phyloP scores from a whole-genome alignment of 805 yeast species.

The Metschnikowia picachoensis region DNA sequence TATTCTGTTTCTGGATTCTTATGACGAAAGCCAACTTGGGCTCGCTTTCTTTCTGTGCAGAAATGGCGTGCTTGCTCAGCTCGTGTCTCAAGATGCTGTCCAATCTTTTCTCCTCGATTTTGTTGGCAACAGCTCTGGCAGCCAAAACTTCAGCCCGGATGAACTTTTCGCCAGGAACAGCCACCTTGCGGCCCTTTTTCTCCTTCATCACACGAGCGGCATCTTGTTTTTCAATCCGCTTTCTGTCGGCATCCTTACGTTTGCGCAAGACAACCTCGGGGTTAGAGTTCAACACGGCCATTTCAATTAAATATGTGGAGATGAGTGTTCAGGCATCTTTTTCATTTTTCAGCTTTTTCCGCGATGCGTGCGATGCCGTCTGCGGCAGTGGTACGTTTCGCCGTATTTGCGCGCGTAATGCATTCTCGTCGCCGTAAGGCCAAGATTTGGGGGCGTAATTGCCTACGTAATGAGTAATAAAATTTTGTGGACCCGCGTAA shows the following conservation, averaged over 20 bases:
- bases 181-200: conserved; percentile 38
- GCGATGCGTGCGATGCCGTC: conserved; percentile 12
- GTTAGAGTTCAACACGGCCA: conserved; percentile 56
- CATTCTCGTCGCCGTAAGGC: neutral
- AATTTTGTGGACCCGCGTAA: too few relatives aligned
- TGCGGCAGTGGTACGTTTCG: neutral
- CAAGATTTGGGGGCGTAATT: too few relatives aligned
- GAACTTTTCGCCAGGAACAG: conserved; percentile 47
- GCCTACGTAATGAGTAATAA: too few relatives aligned
- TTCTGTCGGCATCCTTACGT: conserved; percentile 73
- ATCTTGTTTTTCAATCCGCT: conserved; percentile 71
- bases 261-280: conserved; percentile 76
- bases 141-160: conserved; percentile 73
- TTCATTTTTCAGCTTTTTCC: conserved; percentile 2
- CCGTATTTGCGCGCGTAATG: too few relatives aligned
- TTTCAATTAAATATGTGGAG: conserved; percentile 6
- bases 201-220: conserved; percentile 48
- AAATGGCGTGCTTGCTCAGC: conserved; percentile 14
- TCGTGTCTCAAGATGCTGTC: conserved; percentile 58
- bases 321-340: neutral
- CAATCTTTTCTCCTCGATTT: conserved; percentile 65
- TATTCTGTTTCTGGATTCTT: conserved; percentile 58
- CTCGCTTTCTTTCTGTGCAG: conserved; percentile 16
- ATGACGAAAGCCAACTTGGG: conserved; percentile 58
- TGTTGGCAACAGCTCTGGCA: conserved; percentile 59